These are phyloP conservation scores for Isochrysis galbana DNA, from an alignment of 78 protist genomes.

Conservation along the genomic window DNA sequence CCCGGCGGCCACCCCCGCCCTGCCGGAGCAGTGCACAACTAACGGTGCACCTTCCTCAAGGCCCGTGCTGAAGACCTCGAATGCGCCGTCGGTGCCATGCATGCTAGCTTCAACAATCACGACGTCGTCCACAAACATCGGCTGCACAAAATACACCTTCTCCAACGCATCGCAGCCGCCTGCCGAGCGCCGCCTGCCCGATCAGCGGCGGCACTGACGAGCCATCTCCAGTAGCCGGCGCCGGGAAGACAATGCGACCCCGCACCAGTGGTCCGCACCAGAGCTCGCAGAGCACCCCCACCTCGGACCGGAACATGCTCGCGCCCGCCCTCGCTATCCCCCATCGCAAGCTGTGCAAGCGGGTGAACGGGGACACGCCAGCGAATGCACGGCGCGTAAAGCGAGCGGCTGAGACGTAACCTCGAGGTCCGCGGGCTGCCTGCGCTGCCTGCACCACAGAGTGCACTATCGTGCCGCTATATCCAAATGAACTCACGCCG, in stretches of 20 bases:
- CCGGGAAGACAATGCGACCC: not conserved
- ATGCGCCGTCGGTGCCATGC: not conserved
- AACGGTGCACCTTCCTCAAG: not conserved
- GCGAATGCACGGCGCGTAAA: not conserved
- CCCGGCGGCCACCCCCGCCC: not conserved
- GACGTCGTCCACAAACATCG: not conserved
- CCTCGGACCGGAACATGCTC: not conserved
- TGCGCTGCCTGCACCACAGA: not conserved
- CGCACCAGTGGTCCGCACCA: slow-evolving; percentile 16
- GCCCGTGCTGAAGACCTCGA: not conserved
- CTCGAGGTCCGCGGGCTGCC: not conserved
- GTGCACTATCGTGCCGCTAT: slow-evolving; percentile 22
- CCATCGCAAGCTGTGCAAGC: not conserved
- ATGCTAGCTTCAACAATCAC: not conserved
- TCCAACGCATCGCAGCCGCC: not conserved
- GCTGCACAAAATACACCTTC: not conserved
- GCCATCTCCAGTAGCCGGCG: not conserved
- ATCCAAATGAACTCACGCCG: slow-evolving; percentile 22
- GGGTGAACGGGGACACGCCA: not conserved
- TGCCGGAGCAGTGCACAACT: not conserved
- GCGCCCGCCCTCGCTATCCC: not conserved
- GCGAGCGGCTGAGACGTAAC: not conserved
- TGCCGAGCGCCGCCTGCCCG: not conserved
- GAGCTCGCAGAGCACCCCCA: not conserved
- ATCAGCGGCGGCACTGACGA: not conserved